These are phyloP conservation scores for Neurospora africana DNA, from an alignment of 495 filamentous ascomycete genomes.

Conservation along the genomic window DNA sequence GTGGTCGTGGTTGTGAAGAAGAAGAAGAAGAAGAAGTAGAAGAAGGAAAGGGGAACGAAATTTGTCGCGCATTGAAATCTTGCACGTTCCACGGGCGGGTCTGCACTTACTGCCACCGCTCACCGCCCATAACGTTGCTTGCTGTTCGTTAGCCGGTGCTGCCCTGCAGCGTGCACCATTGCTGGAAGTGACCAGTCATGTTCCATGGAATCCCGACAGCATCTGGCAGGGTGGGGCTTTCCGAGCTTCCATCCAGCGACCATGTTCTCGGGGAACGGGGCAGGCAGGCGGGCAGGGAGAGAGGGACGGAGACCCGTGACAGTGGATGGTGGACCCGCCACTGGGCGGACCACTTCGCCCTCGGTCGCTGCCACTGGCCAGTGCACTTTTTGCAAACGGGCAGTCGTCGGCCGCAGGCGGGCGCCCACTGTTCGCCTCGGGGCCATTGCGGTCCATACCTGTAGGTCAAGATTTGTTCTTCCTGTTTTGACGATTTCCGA, in stretches of 20 bases:
- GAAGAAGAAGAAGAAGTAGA: slow-evolving; percentile 30
- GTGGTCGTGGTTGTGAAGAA: slow-evolving; percentile 60
- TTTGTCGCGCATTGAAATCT: slow-evolving; percentile 9
- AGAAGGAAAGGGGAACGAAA: slow-evolving; percentile 12
- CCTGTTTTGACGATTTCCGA: slow-evolving; percentile 8
- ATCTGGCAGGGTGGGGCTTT: neutral
- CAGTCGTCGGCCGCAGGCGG: neutral
- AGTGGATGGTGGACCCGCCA: slow-evolving; percentile 15
- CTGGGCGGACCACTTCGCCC: slow-evolving; percentile 4
- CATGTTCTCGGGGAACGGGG: neutral
- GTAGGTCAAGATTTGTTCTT: slow-evolving; percentile 15
- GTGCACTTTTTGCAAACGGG: neutral
- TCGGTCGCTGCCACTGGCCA: neutral
- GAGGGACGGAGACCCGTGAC: neutral
- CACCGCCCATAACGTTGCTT: slow-evolving; percentile 21
- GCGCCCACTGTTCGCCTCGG: neutral
- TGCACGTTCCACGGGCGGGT: slow-evolving; percentile 1
- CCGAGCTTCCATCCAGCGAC: neutral
- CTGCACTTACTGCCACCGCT: slow-evolving; percentile 7
- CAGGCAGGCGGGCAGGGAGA: neutral
- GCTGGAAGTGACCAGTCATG: slow-evolving; percentile 8
- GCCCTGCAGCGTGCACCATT: slow-evolving; percentile 1
- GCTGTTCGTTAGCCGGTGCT: neutral
- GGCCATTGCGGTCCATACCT: neutral
- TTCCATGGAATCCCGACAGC: slow-evolving; percentile 5